phyloP scores from a whole-genome alignment of 306 rosid genomes.

The Cajanus cajan region DNA sequence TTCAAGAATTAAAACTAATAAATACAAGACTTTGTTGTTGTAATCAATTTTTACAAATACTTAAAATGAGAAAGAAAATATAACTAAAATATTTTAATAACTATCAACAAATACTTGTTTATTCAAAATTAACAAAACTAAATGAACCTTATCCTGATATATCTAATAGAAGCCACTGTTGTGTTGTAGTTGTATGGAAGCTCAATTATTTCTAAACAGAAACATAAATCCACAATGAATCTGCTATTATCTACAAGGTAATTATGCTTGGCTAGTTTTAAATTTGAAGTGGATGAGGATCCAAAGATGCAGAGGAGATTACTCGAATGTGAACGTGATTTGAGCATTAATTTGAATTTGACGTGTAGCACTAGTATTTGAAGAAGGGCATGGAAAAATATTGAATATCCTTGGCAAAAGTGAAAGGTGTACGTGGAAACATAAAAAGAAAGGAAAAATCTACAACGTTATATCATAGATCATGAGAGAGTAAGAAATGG shows the following conservation, averaged over 20 bases:
- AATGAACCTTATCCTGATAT: background rate
- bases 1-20: background rate
- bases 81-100: background rate
- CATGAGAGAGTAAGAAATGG: conserved; percentile 1
- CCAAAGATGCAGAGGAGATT: conserved; percentile 12
- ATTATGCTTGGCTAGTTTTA: conserved; percentile 26
- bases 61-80: background rate
- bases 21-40: background rate
- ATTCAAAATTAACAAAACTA: background rate
- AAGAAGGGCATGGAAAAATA: background rate
- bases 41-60: background rate
- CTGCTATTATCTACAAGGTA: background rate
- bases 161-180: background rate
- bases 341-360: conserved; percentile 17
- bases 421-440: conserved; percentile 25
- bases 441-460: conserved; percentile 42
- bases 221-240: background rate
- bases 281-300: conserved; percentile 25
- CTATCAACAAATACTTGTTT: background rate
- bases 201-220: background rate
- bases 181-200: background rate
- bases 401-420: conserved; percentile 35
- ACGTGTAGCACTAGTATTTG: conserved; percentile 3
- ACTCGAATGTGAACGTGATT: conserved; percentile 26
- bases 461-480: background rate